A percentile compares a stretch with the other conserved stretches of the same genome.
These are phyloP conservation scores for Puccinia novopanici DNA, from an alignment of 1,284 basidiomycete species.

Conservation along the genomic window DNA sequence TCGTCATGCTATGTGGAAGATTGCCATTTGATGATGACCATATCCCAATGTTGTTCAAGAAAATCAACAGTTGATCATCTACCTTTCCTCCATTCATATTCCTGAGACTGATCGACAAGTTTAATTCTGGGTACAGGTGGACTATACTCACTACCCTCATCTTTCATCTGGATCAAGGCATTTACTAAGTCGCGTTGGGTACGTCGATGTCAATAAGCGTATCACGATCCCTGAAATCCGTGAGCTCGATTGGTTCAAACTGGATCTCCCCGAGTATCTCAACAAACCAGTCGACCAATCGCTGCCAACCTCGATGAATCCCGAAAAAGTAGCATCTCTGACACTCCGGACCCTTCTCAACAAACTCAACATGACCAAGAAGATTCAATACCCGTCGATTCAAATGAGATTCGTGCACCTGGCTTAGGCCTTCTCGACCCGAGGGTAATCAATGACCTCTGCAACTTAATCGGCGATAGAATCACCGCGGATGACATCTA, in stretches of 20 bases:
- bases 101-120: conserved; percentile 45
- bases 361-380: conserved; percentile 29
- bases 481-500: conserved; percentile 41
- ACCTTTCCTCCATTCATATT: neutral
- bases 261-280: conserved; percentile 81
- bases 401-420: conserved; percentile 36
- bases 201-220: conserved; percentile 86
- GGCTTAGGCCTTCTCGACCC: conserved; percentile 42
- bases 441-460: conserved; percentile 34
- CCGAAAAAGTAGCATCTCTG: conserved; percentile 26
- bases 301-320: conserved; percentile 24
- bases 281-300: conserved; percentile 13
- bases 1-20: conserved; percentile 88
- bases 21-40: conserved; percentile 94
- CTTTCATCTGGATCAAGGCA: conserved; percentile 74
- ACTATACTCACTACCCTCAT: conserved; percentile 77
- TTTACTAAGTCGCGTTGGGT: conserved; percentile 82
- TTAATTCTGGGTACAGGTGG: conserved; percentile 66
- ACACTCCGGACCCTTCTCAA: conserved; percentile 11
- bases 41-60: conserved; percentile 83
- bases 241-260: conserved; percentile 81
- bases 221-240: conserved; percentile 88
- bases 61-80: conserved; percentile 76
- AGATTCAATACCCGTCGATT: conserved; percentile 28
- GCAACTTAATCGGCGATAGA: conserved; percentile 35